A percentile compares a stretch with the other conserved stretches of the same genome.
Conservation (phyloP, 164 flowering plant genomes). For the Stephania yunnanensis region DNA sequence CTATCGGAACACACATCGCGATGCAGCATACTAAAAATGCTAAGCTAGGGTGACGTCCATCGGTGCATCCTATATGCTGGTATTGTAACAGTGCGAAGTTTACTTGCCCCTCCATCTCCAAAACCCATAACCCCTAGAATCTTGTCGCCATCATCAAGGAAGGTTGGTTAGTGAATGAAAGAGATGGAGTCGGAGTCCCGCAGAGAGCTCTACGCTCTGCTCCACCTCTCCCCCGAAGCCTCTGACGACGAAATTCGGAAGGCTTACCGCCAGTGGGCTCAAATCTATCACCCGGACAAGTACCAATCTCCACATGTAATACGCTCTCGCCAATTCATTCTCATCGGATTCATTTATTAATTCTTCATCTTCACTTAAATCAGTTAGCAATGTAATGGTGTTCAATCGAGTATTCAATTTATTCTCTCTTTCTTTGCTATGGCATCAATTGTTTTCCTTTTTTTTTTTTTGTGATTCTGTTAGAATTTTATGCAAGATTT, state of each 20-base stretch:
- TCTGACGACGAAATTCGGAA: constrained; percentile 90
- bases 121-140: too few species aligned
- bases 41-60: too few species aligned
- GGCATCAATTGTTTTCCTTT: neutral
- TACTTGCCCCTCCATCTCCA: too few species aligned
- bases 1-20: too few species aligned
- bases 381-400: neutral
- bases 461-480: neutral
- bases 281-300: constrained; percentile 94
- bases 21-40: too few species aligned
- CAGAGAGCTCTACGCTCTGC: constrained; percentile 80
- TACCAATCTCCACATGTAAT: constrained; percentile 62
- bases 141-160: too few species aligned
- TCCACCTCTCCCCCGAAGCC: constrained; percentile 84
- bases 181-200: constrained; percentile 31
- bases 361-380: too few species aligned
- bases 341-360: neutral
- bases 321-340: neutral
- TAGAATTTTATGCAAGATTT: neutral
- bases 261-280: constrained; percentile 97
- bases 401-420: neutral
- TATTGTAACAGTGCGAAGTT: too few species aligned
- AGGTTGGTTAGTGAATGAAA: constrained; percentile 25
- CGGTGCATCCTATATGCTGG: too few species aligned
- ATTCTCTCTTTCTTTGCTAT: neutral